These are phyloP conservation scores for Coemansia sp. DNA, from an alignment of 192 early-diverging fungal species.

Conservation along the genomic window DNA sequence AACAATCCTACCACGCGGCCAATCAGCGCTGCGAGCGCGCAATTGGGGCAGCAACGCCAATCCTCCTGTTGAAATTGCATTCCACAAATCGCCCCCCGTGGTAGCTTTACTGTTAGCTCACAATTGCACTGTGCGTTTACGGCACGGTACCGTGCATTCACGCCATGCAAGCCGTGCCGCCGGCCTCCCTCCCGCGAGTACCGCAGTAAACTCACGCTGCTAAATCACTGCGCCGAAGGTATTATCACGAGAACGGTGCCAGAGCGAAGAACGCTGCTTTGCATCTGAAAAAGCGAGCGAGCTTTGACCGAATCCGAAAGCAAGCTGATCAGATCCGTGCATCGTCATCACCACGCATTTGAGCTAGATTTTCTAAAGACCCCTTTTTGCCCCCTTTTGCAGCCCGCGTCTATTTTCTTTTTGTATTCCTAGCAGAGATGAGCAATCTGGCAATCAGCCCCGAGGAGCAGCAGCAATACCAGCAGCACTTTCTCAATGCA, in stretches of 20 bases:
- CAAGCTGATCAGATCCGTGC: neutral
- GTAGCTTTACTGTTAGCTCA: neutral
- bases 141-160: neutral
- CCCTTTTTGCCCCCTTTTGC: neutral
- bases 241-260: neutral
- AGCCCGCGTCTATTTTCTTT: neutral
- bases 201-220: no score
- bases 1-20: neutral
- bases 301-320: neutral
- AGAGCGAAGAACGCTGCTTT: no score
- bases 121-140: neutral
- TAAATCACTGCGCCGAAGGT: neutral
- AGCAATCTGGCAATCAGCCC: constrained; percentile 27
- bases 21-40: neutral
- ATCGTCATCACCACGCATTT: neutral
- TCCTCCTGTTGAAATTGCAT: neutral
- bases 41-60: neutral
- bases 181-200: neutral
- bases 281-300: no score
- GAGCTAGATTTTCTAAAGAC: neutral
- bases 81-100: neutral
- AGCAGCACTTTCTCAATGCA: constrained; percentile 47
- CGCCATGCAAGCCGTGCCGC: neutral
- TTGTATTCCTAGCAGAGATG: constrained; percentile 9
- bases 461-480: constrained; percentile 36